A percentile compares a stretch with the other conserved stretches of the same genome.
These are phyloP conservation scores for Moesziomyces globuligerus DNA, from an alignment of 1,284 basidiomycete species.

Conservation along the genomic window DNA sequence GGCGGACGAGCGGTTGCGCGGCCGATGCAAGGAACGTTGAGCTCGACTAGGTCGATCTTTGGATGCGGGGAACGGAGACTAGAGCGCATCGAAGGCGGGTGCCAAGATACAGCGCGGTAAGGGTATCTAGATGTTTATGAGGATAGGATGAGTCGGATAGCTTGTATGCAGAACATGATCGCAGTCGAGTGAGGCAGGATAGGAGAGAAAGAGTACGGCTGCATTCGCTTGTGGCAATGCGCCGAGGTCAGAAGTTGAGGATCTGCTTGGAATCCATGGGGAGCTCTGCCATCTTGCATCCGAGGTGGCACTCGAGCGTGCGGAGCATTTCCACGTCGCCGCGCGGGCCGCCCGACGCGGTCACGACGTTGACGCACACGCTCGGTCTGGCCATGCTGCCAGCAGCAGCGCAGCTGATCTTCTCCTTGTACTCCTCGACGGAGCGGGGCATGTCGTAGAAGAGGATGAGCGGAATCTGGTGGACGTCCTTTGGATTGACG, in stretches of 20 bases:
- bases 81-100: background rate
- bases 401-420: slow-evolving; percentile 76
- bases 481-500: slow-evolving; percentile 86
- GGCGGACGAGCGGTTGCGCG: background rate
- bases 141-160: background rate
- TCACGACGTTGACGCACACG: slow-evolving; percentile 92
- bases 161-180: background rate
- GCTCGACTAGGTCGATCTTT: background rate
- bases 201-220: too few relatives aligned
- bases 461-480: slow-evolving; percentile 88
- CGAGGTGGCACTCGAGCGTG: slow-evolving; percentile 83
- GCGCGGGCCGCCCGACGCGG: slow-evolving; percentile 82
- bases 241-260: slow-evolving; percentile 55
- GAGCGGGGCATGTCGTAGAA: slow-evolving; percentile 85
- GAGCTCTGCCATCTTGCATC: slow-evolving; percentile 58
- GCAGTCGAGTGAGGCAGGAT: too few relatives aligned
- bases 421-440: slow-evolving; percentile 91
- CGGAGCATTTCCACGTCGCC: slow-evolving; percentile 93
- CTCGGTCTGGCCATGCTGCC: slow-evolving; percentile 83
- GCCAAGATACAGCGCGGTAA: background rate
- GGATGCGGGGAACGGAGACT: background rate
- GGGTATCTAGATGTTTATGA: background rate
- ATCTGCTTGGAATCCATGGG: slow-evolving; percentile 59
- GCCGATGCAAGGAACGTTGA: background rate
- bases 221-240: too few relatives aligned